phyloP scores from a whole-genome alignment of 345 rosid genomes.

The Brassica rapa region DNA sequence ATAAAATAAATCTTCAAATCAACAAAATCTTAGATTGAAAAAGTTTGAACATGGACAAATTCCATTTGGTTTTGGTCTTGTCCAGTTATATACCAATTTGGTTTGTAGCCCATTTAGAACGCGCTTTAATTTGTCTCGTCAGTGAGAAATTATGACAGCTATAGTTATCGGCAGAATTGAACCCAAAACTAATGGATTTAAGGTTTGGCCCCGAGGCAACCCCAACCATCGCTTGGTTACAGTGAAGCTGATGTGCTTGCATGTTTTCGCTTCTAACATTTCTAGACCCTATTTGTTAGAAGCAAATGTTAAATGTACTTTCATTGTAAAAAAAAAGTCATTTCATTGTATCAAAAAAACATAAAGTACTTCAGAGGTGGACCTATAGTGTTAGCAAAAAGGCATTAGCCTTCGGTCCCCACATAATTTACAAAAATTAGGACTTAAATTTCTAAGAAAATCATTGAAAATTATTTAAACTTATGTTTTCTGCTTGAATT shows the following conservation, averaged over 20 bases:
- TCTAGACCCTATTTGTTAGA: background rate
- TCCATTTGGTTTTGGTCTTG: background rate
- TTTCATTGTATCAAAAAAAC: background rate
- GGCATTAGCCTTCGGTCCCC: too few species aligned
- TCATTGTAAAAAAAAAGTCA: background rate
- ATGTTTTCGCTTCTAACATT: background rate
- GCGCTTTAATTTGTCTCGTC: background rate
- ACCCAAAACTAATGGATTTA: background rate
- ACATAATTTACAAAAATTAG: too few species aligned
- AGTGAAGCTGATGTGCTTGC: background rate
- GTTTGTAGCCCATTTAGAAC: background rate
- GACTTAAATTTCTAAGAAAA: too few species aligned
- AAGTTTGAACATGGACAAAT: background rate
- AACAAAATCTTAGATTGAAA: background rate
- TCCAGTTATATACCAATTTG: background rate
- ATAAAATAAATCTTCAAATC: background rate
- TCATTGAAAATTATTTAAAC: too few species aligned
- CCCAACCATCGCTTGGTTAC: background rate
- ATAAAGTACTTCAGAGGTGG: too few species aligned
- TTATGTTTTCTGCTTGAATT: too few species aligned
- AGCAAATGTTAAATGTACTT: background rate
- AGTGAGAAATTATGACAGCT: background rate
- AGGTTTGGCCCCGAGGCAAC: background rate
- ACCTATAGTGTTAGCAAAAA: too few species aligned
- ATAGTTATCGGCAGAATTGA: background rate